phyloP scores from a whole-genome alignment of 768 basidiomycete species.

The Pisolithus sp. region DNA sequence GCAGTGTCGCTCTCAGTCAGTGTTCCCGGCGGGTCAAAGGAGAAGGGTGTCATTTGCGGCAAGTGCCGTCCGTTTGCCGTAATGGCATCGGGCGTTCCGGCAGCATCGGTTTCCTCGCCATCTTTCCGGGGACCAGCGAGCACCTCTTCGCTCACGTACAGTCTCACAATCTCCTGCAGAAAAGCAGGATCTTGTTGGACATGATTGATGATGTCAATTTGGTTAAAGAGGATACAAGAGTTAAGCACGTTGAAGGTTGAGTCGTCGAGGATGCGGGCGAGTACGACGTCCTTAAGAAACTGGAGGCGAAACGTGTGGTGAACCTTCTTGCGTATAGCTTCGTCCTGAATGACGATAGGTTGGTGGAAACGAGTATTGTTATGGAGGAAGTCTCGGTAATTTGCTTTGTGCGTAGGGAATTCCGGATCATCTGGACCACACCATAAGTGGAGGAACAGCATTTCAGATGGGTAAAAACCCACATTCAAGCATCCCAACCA shows the following conservation, averaged over 20 bases:
- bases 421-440: constrained; percentile 80
- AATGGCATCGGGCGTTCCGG: constrained; percentile 37
- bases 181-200: constrained; percentile 75
- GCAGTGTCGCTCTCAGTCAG: constrained; percentile 48
- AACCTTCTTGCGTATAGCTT: constrained; percentile 74
- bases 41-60: constrained; percentile 31
- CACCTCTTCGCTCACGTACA: constrained; percentile 72
- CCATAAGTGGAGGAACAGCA: constrained; percentile 11
- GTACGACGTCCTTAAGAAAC: constrained; percentile 97
- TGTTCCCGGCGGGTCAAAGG: constrained; percentile 52
- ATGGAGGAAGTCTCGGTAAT: constrained; percentile 89
- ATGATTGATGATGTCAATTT: constrained; percentile 93
- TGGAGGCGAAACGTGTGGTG: constrained; percentile 97
- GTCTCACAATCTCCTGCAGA: constrained; percentile 67
- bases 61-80: constrained; percentile 24
- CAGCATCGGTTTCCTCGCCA: constrained; percentile 28
- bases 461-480: constrained; percentile 24
- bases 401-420: constrained; percentile 93
- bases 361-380: constrained; percentile 82
- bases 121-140: constrained; percentile 35
- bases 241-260: constrained; percentile 96
- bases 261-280: constrained; percentile 91
- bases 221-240: constrained; percentile 97
- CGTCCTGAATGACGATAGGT: constrained; percentile 78
- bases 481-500: constrained; percentile 98